A percentile compares a stretch with the other conserved stretches of the same genome.
These are phyloP conservation scores for Colletotrichum sp. DNA, from an alignment of 2,329 filamentous ascomycete genomes.

Conservation along the genomic window DNA sequence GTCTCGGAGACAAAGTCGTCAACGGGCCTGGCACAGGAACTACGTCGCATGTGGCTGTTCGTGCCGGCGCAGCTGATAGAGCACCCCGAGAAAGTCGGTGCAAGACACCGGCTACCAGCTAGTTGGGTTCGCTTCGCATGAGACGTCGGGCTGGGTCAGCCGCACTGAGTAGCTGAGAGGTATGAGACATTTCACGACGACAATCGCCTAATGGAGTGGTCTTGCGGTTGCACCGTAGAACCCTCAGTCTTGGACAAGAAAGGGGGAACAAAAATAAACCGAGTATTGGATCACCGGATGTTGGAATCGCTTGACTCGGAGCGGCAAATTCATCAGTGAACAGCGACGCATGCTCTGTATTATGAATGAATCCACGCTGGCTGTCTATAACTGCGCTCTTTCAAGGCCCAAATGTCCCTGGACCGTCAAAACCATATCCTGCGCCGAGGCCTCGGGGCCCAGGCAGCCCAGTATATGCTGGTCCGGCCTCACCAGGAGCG, in stretches of 20 bases:
- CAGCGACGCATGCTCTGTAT: background rate
- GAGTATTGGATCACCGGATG: background rate
- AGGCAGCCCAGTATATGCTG: constrained; percentile 36
- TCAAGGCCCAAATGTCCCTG: background rate
- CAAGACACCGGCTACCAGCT: background rate
- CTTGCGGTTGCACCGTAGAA: background rate
- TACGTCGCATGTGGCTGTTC: background rate
- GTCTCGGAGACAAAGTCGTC: background rate
- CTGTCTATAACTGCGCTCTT: background rate
- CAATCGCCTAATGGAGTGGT: background rate
- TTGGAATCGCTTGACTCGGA: fast-evolving
- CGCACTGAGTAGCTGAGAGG: background rate
- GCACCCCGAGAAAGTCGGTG: background rate
- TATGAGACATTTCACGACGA: background rate
- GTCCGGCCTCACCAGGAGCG: constrained; percentile 40
- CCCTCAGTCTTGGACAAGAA: background rate
- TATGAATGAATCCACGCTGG: background rate
- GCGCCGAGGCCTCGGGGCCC: background rate
- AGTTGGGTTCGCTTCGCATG: background rate
- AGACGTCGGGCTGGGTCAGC: background rate
- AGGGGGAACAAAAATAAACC: background rate
- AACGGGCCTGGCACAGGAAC: background rate
- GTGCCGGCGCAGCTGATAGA: background rate
- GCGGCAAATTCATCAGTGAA: fast-evolving
- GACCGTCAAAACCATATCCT: background rate